Conservation (phyloP, 305 asterid species). For the Coffea humblotiana region DNA sequence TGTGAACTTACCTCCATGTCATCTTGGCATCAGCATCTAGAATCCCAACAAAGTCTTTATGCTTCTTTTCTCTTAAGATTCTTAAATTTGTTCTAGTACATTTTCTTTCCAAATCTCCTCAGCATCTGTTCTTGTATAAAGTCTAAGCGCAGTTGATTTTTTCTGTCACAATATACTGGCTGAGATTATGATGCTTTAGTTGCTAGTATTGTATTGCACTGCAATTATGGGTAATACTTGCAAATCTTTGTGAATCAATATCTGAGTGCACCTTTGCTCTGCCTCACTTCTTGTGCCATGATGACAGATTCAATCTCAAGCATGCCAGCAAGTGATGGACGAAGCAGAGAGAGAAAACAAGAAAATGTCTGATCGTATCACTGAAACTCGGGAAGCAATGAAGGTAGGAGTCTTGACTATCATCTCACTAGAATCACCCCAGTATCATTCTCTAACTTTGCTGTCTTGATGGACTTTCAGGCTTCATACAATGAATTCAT, state of each 20-base stretch:
- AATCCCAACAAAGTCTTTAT: not conserved
- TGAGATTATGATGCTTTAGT: not conserved
- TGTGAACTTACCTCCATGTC: no score
- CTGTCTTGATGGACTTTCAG: slow-evolving; percentile 40
- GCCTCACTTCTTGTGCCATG: slow-evolving; percentile 18
- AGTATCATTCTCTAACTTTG: slow-evolving; percentile 2
- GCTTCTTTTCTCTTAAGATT: not conserved
- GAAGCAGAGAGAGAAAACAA: slow-evolving; percentile 76
- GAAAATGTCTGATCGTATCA: slow-evolving; percentile 60
- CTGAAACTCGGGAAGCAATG: slow-evolving; percentile 77
- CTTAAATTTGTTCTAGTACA: not conserved
- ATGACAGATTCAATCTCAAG: slow-evolving; percentile 74
- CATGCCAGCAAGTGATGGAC: slow-evolving; percentile 67
- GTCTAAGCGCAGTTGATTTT: not conserved
- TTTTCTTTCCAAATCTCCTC: not conserved
- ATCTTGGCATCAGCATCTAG: no score
- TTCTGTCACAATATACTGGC: not conserved
- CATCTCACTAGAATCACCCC: slow-evolving; percentile 13
- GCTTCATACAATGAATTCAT: slow-evolving; percentile 70
- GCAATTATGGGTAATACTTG: not conserved
- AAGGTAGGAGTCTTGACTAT: slow-evolving; percentile 41
- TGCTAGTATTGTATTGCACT: not conserved
- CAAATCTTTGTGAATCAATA: not conserved
- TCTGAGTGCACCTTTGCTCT: not conserved
- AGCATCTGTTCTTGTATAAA: not conserved